Evolutionary conservation across 176 grass and related monocot genomes (phyloP).

Genomic region (Saccharum spontaneum): DNA sequence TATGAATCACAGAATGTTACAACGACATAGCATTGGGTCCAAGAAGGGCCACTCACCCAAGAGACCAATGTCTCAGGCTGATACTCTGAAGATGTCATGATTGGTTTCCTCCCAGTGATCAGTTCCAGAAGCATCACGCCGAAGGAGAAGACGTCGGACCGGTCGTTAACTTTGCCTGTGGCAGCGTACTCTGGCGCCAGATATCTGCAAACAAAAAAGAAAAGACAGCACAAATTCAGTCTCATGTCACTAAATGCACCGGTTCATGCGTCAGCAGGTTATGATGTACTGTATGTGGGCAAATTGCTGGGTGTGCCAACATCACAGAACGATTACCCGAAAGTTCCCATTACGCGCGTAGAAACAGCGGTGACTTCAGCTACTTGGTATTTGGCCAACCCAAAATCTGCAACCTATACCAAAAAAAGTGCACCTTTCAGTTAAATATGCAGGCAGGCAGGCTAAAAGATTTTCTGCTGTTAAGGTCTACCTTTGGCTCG

Average conservation of each 20-base stretch:
- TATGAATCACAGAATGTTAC: neutral
- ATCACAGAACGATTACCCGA: conserved; percentile 50
- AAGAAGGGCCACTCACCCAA: conserved; percentile 52
- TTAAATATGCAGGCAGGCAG: neutral
- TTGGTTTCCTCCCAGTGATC: conserved; percentile 70
- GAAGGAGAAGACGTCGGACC: conserved; percentile 87
- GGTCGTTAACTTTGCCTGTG: conserved; percentile 72
- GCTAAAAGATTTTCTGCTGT: neutral
- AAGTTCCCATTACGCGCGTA: conserved; percentile 75
- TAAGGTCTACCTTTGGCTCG: conserved; percentile 58
- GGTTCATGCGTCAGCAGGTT: neutral
- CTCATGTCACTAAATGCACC: neutral
- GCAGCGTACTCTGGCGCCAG: conserved; percentile 77
- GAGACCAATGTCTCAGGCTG: conserved; percentile 51
- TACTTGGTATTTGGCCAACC: conserved; percentile 68
- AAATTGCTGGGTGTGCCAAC: neutral
- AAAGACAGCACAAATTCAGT: conserved; percentile 14
- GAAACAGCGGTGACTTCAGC: conserved; percentile 52
- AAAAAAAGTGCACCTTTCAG: neutral
- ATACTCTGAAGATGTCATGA: conserved; percentile 30
- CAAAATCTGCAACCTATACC: conserved; percentile 81
- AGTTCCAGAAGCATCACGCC: conserved; percentile 88
- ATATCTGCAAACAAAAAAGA: conserved; percentile 53
- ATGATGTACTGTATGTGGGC: neutral
- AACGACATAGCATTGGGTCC: neutral